phyloP scores from a whole-genome alignment of 1,284 basidiomycete genomes.

The Heterobasidion parviporum region DNA sequence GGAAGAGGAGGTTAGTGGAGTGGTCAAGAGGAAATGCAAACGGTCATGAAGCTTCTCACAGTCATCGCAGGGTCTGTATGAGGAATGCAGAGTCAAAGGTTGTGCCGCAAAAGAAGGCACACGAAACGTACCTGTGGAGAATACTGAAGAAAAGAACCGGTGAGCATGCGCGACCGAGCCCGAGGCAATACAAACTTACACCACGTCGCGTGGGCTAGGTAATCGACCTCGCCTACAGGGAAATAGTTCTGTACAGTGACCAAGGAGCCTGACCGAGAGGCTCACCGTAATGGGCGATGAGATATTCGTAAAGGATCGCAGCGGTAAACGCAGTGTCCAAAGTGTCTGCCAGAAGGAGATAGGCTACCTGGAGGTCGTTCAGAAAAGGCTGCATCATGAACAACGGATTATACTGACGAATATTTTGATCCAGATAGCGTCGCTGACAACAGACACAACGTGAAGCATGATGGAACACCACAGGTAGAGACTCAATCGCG shows the following conservation, averaged over 20 bases:
- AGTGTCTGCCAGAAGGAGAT: conserved; percentile 22
- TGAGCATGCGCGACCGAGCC: neutral
- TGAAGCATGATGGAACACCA: neutral
- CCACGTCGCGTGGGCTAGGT: neutral
- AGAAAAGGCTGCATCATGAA: neutral
- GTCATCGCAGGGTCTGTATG: neutral
- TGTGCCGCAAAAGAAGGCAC: too few species aligned
- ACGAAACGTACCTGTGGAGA: neutral
- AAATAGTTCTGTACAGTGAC: neutral
- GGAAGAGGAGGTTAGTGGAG: neutral
- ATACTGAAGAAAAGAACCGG: neutral
- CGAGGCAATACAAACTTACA: neutral
- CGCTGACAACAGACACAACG: conserved; percentile 3
- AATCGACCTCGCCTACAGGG: neutral
- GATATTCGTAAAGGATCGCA: conserved; percentile 21
- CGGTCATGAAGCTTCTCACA: neutral
- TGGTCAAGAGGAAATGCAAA: too few species aligned
- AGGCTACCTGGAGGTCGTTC: conserved; percentile 6
- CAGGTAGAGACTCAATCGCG: neutral
- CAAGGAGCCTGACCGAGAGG: neutral
- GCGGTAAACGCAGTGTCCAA: conserved; percentile 22
- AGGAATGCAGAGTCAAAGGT: too few species aligned
- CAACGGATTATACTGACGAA: conserved; percentile 7
- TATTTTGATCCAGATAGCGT: conserved; percentile 12
- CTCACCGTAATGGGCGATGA: conserved; percentile 19